These are phyloP conservation scores for Talaromyces marneffei DNA, from an alignment of 2,329 filamentous ascomycete species.

Conservation along the genomic window DNA sequence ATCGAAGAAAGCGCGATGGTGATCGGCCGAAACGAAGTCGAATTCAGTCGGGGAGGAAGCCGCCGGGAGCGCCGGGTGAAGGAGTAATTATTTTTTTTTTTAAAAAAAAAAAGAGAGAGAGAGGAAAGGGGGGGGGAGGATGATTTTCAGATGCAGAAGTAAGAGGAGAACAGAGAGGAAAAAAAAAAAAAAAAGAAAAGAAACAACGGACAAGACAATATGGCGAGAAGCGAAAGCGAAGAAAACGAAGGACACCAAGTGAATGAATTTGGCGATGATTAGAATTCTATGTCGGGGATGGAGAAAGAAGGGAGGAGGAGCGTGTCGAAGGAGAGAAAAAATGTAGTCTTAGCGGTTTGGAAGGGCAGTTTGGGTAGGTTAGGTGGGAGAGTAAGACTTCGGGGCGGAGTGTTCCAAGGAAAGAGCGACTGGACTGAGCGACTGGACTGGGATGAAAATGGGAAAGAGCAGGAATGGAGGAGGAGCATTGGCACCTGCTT, in stretches of 20 bases:
- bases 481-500: background rate
- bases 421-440: conserved; percentile 8
- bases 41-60: background rate
- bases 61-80: conserved; percentile 9
- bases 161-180: conserved; percentile 13
- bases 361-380: too few species aligned
- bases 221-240: conserved; percentile 16
- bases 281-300: conserved; percentile 4
- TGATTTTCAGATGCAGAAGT: background rate
- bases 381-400: background rate
- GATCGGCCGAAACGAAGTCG: conserved; percentile 2
- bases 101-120: background rate
- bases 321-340: conserved; percentile 11
- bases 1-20: background rate
- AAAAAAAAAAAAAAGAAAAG: conserved; percentile 14
- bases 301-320: conserved; percentile 16
- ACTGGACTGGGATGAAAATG: conserved; percentile 16
- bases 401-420: conserved; percentile 1
- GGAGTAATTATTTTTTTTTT: background rate
- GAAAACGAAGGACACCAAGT: conserved; percentile 17
- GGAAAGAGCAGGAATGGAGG: conserved; percentile 9
- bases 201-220: conserved; percentile 20
- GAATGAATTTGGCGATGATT: conserved; percentile 10
- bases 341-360: background rate
- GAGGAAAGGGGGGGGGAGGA: too few species aligned